Evolutionary conservation across 306 rosid species (phyloP), one percentile per base, ranked within the genome.

Genomic region (Elaeagnus macrophylla): DNA sequence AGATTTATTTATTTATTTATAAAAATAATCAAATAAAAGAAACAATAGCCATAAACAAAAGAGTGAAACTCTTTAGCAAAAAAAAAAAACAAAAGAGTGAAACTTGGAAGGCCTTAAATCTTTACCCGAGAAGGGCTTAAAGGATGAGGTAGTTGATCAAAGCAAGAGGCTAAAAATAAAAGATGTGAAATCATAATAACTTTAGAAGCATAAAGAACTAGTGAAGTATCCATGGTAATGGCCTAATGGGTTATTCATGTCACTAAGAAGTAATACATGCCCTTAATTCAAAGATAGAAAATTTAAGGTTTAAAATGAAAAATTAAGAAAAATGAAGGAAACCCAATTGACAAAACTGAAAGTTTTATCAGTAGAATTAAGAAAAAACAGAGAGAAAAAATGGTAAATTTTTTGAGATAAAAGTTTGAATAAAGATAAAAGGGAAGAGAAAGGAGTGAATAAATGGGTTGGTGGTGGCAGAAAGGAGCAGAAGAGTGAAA

Each of bases 401-500:
- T 35, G 48, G 46, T 6, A 53, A 48, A 12, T 25, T 20, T 20
- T 12, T 52, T 50, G 50, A 51, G 46, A 43, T 48, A 54, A 64
- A 25, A 36, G 48, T 37, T 67, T 54, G 54, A 57, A 54, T 43
- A 62, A 64, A 41, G 55, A 49, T 75, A 51, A 54, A 52, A 38
- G 44, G 44, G 39, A 35, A 7, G 51, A 52, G 7, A 19, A 13
- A 38, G 12, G 37, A 62, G 72, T 40, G 66, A 74, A 71, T 72
- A 72, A 76, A 74, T 74, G 67, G 73, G 59, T 25, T 25, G 61
- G 70, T 11, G 37, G 72, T 67, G 72, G 60, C 77, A 37, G 3
- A 46, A 62, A 42, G 72, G 20, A 48, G 70, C 69, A 78, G 89
- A 70, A 61, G 55, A 71, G 79, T 76, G 96, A 88, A 72, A 84